Conservation (phyloP, 2,329 filamentous ascomycete genomes). For the Epichloe scottii region DNA sequence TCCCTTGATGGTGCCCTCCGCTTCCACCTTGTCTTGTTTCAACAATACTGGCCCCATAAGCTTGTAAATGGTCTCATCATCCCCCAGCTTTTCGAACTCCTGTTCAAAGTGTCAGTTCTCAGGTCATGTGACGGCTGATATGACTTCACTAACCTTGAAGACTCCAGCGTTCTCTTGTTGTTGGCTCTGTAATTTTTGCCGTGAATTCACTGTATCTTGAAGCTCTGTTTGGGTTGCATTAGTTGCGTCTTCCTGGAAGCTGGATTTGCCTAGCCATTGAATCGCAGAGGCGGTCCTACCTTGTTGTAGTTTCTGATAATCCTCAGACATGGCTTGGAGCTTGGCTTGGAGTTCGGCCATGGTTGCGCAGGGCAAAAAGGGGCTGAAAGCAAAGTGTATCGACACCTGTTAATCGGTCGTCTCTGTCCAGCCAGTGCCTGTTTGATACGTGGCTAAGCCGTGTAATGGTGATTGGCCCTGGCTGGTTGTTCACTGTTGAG, state of each 20-base stretch:
- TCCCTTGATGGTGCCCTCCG: conserved; percentile 79
- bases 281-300: conserved; percentile 35
- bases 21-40: conserved; percentile 89
- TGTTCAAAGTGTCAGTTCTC: conserved; percentile 20
- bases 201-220: conserved; percentile 59
- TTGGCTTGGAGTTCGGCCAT: conserved; percentile 67
- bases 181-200: conserved; percentile 88
- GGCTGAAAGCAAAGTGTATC: not conserved
- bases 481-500: too few species aligned
- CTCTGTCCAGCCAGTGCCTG: not conserved
- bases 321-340: conserved; percentile 72
- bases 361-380: not conserved
- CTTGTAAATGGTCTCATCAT: conserved; percentile 89
- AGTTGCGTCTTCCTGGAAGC: not conserved
- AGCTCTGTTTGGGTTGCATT: conserved; percentile 47
- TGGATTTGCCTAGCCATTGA: not conserved
- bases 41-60: conserved; percentile 82
- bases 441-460: not conserved
- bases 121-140: not conserved
- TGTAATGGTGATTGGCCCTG: too few species aligned
- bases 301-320: conserved; percentile 77
- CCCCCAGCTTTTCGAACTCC: conserved; percentile 71
- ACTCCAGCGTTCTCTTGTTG: conserved; percentile 87
- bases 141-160: conserved; percentile 46
- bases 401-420: not conserved